Percentiles rank a stretch among this genome's conserved stretches.
Evolutionary conservation across 306 rosid genomes (phyloP).

Genomic region (Cucumis hystrix): DNA sequence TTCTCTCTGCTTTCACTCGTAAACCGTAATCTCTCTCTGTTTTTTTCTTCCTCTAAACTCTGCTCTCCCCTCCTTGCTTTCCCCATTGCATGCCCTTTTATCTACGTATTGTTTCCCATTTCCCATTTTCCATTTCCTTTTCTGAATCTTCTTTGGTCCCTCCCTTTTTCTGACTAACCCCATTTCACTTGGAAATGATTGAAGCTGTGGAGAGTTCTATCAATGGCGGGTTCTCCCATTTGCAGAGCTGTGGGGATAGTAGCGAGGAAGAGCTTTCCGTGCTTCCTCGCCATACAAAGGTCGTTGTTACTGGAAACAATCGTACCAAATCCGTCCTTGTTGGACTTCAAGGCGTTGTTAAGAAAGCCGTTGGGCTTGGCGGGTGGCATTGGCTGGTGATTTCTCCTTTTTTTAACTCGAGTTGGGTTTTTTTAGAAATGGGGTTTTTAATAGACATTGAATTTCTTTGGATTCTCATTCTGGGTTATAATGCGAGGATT

Average conservation of each 20-base stretch:
- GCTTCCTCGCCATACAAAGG: slow-evolving; percentile 95
- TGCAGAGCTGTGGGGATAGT: slow-evolving; percentile 89
- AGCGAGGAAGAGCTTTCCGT: slow-evolving; percentile 96
- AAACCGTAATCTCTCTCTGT: slow-evolving; percentile 20
- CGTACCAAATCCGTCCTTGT: slow-evolving; percentile 97
- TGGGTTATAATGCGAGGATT: neutral
- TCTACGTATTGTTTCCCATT: slow-evolving; percentile 16
- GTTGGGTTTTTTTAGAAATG: slow-evolving; percentile 3
- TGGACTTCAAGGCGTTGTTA: slow-evolving; percentile 92
- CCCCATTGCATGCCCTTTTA: slow-evolving; percentile 57
- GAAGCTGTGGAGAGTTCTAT: slow-evolving; percentile 81
- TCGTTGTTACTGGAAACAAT: slow-evolving; percentile 94
- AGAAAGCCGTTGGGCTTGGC: slow-evolving; percentile 94
- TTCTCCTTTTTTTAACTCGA: neutral
- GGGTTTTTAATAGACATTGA: neutral
- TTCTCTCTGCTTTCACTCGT: slow-evolving; percentile 9
- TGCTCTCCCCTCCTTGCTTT: neutral
- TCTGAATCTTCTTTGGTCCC: neutral
- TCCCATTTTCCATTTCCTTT: slow-evolving; percentile 19
- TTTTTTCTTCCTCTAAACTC: slow-evolving; percentile 11
- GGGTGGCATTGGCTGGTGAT: slow-evolving; percentile 99
- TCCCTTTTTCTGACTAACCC: neutral
- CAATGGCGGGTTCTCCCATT: slow-evolving; percentile 73
- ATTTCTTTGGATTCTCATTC: neutral
- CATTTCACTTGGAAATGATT: slow-evolving; percentile 36